Evolutionary conservation across 164 flowering plant genomes (phyloP), one percentile per base, ranked within the genome.

Genomic region (Cinnamomum micranthum): DNA sequence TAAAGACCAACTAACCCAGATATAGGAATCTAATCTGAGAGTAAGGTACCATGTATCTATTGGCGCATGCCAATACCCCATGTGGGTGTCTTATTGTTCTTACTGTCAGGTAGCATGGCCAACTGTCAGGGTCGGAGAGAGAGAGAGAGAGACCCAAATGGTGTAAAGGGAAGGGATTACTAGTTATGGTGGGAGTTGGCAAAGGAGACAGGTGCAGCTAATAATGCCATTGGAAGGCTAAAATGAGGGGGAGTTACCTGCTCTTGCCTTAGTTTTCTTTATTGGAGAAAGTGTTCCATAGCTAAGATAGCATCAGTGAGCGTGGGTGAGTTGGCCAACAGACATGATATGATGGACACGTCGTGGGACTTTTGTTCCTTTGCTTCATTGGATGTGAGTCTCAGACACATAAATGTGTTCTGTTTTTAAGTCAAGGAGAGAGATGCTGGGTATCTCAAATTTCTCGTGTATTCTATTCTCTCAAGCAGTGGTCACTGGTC

Each of bases 191-290:
- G 27, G 24, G 68, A 65, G 68, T 65, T 65, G 68, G 20, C 35
- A 65, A 24, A 65, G 67, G 28, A 23, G 68, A 65, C 68, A 25
- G 35, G 15, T 65, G 68, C 68, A 65, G 68, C 68, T 65, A n/a
- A 65, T 65, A 2, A 25, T 65, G 27, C 68, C 31, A 25, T 65
- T 25, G 28, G 27, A 10, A 6, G 28, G 15, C 33, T 10, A 13
- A 65, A 25, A 25, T 23, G 68, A 23, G 28, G 4, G 68, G 27
- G 68, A 65, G 28, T 65, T 25, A 28, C 31, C 15, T 11, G 28
- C 64, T 19, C 64, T 60, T 9, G 47, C 47, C 47, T 41, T 9
- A 0, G 47, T 41, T 41, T 41, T 41, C 47, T 41, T 41, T 41
- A 41, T 19, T 60, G n/a, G 23, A 19, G n/a, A 6, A 60, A 60